Percentiles rank a stretch among this genome's conserved stretches.
Conservation (phyloP, 768 basidiomycete genomes). For the Naganishia friedmannii region DNA sequence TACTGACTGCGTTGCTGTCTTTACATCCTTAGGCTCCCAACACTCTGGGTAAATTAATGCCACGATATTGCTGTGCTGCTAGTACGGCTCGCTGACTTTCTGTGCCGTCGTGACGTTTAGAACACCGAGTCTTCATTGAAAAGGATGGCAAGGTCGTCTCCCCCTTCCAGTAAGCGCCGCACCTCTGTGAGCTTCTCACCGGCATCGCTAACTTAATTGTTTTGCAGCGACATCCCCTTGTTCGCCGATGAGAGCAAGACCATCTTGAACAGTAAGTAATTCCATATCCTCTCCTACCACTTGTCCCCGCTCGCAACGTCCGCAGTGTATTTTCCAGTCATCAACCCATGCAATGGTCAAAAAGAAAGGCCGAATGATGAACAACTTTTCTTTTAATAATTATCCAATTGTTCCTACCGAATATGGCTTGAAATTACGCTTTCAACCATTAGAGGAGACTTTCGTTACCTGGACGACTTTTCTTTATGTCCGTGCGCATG, state of each 20-base stretch:
- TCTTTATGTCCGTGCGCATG: not conserved
- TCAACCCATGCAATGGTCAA: constrained; percentile 46
- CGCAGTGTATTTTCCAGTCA: not conserved
- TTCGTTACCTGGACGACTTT: constrained; percentile 20
- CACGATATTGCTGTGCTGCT: not conserved
- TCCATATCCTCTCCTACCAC: not conserved
- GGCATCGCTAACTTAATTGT: constrained; percentile 57
- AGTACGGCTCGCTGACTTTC: not conserved
- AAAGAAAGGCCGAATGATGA: constrained; percentile 1
- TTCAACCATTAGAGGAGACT: constrained; percentile 12
- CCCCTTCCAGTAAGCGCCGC: constrained; percentile 50
- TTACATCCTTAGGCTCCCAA: constrained; percentile 62
- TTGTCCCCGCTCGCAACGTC: not conserved
- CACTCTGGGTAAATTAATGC: constrained; percentile 69
- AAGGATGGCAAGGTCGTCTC: constrained; percentile 67
- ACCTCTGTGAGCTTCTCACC: not conserved
- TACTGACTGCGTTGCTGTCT: not conserved
- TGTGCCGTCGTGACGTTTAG: constrained; percentile 53
- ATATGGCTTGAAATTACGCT: constrained; percentile 19
- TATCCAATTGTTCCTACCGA: constrained; percentile 27
- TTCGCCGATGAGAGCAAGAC: constrained; percentile 93
- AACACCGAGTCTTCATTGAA: constrained; percentile 93
- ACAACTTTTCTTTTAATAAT: constrained; percentile 13
- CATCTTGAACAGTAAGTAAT: constrained; percentile 89
- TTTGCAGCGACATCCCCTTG: constrained; percentile 96